Evolutionary conservation across 2,329 filamentous ascomycete species (phyloP), one percentile per base, ranked within the genome.

Genomic region (Botrytis porri): DNA sequence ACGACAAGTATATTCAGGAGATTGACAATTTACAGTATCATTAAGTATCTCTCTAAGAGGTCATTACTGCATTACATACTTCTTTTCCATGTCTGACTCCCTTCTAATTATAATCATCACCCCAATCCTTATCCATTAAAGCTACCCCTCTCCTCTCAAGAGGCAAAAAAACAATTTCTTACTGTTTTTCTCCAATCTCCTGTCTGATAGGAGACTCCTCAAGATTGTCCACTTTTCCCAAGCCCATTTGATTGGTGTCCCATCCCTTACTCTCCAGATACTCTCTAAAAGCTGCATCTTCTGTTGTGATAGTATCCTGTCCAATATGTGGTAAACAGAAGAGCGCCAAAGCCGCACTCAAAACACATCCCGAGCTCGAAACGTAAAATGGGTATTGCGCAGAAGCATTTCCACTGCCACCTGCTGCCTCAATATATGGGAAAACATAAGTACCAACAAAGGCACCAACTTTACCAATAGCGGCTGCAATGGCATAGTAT

Each of bases 311-410:
- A 0, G 93, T 97, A 78, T 97, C 92, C 83, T 97, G 87, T n/a
- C 90, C 90, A 74, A 98, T 92, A 65, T 93, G 84, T 0, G 95
- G 95, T 67, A 97, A 82, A 73, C 88, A 87, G 77, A 94, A 88
- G 14, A 92, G 83, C 1, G 89, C 88, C 41, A 95, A 81, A 16
- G 84, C 82, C 0, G 93, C 93, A 3, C 90, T 91, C 66, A 97
- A 84, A n/a, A 97, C 82, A 77, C 93, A 96, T 72, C 97, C 82
- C 37, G 88, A 85, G 57, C 90, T 92, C 2, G 90, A 91, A n/a
- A 98, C 93, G 82, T 90, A 97, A 84, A 97, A 98, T 0, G 94
- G 94, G 77, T 97, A 94, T 80, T 97, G 94, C 0, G 93, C 93
- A 0, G 83, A 81, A 1, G 92, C 92, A 0, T 83, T 82, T 70